phyloP scores from a whole-genome alignment of 352 stramenopile genomes.

The Globisporangium takayamanum region DNA sequence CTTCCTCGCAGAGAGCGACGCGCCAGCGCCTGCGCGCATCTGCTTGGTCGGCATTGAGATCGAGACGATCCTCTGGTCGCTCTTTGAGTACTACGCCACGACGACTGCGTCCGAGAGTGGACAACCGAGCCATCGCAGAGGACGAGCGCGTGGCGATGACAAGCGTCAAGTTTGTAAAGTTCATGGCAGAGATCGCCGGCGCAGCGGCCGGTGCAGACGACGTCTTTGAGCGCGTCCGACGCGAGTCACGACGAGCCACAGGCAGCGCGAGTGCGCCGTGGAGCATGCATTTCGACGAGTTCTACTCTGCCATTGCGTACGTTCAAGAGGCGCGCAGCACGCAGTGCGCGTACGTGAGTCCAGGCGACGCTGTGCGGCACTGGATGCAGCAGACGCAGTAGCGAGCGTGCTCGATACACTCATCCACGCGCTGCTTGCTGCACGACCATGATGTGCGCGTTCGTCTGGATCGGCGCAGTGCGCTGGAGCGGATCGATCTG shows the following conservation, averaged over 20 bases:
- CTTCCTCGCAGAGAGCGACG: slow-evolving; percentile 38
- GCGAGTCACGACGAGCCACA: slow-evolving; percentile 18
- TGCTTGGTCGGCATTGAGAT: slow-evolving; percentile 66
- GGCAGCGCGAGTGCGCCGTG: slow-evolving; percentile 1
- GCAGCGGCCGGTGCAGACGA: slow-evolving; percentile 18
- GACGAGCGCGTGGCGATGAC: slow-evolving; percentile 45
- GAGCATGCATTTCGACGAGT: slow-evolving; percentile 58
- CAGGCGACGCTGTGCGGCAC: slow-evolving; percentile 53
- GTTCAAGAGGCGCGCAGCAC: slow-evolving; percentile 39
- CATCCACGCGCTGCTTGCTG: slow-evolving; percentile 11
- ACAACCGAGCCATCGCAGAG: slow-evolving; percentile 9
- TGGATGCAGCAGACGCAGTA: slow-evolving; percentile 76
- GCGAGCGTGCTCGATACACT: not conserved
- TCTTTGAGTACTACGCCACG: slow-evolving; percentile 72
- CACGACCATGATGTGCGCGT: slow-evolving; percentile 47
- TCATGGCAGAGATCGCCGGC: slow-evolving; percentile 64
- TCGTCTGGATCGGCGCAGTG: slow-evolving; percentile 43
- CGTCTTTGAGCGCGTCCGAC: slow-evolving; percentile 44
- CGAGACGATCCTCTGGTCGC: slow-evolving; percentile 65
- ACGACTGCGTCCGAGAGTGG: slow-evolving; percentile 1
- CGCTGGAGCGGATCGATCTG: slow-evolving; percentile 36
- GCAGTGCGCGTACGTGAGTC: slow-evolving; percentile 24
- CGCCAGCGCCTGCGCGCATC: slow-evolving; percentile 26
- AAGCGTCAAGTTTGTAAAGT: slow-evolving; percentile 36
- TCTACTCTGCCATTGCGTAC: slow-evolving; percentile 63